A percentile compares a stretch with the other conserved stretches of the same genome.
Conservation (phyloP, 2,329 filamentous ascomycete species). For the Thelonectria olida region DNA sequence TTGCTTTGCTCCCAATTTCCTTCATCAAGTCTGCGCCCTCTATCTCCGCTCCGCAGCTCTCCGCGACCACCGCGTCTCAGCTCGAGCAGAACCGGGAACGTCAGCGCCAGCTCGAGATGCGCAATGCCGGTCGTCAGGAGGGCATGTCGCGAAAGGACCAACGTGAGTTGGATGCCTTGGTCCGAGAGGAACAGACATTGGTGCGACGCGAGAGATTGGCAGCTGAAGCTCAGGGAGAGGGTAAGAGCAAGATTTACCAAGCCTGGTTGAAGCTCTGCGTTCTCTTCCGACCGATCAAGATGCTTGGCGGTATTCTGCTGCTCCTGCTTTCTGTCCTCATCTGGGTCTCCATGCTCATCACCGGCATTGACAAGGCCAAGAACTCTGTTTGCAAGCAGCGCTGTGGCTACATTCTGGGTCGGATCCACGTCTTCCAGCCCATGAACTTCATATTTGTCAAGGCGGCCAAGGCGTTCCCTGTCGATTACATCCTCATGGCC, state of each 20-base stretch:
- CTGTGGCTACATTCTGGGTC: conserved; percentile 91
- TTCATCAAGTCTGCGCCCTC: conserved; percentile 93
- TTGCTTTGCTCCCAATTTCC: conserved; percentile 88
- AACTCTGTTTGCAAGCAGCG: conserved; percentile 91
- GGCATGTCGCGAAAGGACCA: conserved; percentile 86
- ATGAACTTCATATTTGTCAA: conserved; percentile 85
- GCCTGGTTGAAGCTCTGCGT: conserved; percentile 84
- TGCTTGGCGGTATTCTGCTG: conserved; percentile 83
- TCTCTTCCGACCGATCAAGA: conserved; percentile 86
- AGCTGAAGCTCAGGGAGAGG: conserved; percentile 81
- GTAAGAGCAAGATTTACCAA: conserved; percentile 76
- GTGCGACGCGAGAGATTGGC: conserved; percentile 89
- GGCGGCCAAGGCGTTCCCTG: conserved; percentile 83
- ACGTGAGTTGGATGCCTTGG: conserved; percentile 85
- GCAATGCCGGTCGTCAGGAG: conserved; percentile 78
- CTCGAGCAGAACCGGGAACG: conserved; percentile 90
- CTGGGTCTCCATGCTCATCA: conserved; percentile 93
- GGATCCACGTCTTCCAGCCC: conserved; percentile 92
- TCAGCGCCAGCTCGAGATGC: conserved; percentile 89
- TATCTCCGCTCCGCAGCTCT: conserved; percentile 82
- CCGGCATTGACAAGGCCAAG: conserved; percentile 93
- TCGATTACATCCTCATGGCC: conserved; percentile 92
- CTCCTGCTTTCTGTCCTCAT: conserved; percentile 78
- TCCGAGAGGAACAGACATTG: conserved; percentile 91
- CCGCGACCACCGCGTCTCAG: conserved; percentile 79